phyloP scores from a whole-genome alignment of 805 yeast species.

The Candida gorgasii region DNA sequence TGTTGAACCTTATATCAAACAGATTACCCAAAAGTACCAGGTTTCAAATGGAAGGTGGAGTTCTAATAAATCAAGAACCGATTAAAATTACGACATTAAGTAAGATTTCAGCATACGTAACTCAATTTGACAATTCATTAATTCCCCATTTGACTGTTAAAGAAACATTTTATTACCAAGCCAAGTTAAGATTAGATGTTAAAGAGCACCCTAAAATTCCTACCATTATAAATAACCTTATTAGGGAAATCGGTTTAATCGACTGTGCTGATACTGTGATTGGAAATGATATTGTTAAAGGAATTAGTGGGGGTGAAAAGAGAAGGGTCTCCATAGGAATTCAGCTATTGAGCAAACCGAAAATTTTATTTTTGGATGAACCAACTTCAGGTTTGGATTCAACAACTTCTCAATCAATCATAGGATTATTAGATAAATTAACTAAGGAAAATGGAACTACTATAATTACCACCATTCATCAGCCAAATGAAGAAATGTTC shows the following conservation, averaged over 20 bases:
- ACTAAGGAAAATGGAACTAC: slow-evolving; percentile 64
- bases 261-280: slow-evolving; percentile 74
- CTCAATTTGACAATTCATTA: slow-evolving; percentile 77
- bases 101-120: slow-evolving; percentile 65
- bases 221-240: slow-evolving; percentile 53
- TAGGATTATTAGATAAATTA: slow-evolving; percentile 57
- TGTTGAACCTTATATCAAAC: slow-evolving; percentile 49
- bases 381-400: slow-evolving; percentile 90
- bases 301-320: slow-evolving; percentile 59
- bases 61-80: slow-evolving; percentile 28
- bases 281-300: slow-evolving; percentile 39
- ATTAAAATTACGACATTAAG: slow-evolving; percentile 26
- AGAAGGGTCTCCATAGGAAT: slow-evolving; percentile 81
- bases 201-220: slow-evolving; percentile 41
- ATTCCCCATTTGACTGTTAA: slow-evolving; percentile 71
- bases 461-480: slow-evolving; percentile 75
- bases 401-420: slow-evolving; percentile 69
- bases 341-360: slow-evolving; percentile 72
- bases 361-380: slow-evolving; percentile 74
- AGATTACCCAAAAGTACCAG: slow-evolving; percentile 30
- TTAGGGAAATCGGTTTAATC: slow-evolving; percentile 63
- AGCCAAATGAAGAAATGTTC: slow-evolving; percentile 72
- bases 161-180: slow-evolving; percentile 75
- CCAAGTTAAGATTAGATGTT: slow-evolving; percentile 59
- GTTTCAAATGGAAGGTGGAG: slow-evolving; percentile 25